A percentile compares a stretch with the other conserved stretches of the same genome.
Evolutionary conservation across 1,284 basidiomycete genomes (phyloP).

Genomic region (Sporisorium scitamineum): DNA sequence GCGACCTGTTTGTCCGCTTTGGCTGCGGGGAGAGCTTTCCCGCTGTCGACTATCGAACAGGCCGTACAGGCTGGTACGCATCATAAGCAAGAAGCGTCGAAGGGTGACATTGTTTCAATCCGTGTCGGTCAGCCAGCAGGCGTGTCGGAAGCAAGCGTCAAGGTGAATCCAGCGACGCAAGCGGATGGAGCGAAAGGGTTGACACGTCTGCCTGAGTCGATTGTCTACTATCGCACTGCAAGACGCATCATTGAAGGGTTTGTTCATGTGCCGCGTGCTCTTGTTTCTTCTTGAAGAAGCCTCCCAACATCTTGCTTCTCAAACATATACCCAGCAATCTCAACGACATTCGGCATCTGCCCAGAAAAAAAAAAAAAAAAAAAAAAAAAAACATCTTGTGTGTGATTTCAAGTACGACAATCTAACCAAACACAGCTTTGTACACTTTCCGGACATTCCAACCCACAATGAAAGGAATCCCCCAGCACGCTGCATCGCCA

Average conservation of each 20-base stretch:
- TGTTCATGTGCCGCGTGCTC: slow-evolving; percentile 33
- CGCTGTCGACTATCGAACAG: slow-evolving; percentile 43
- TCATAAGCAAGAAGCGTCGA: background rate
- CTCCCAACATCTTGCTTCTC: background rate
- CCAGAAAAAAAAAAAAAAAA: too few species aligned
- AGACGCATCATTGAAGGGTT: slow-evolving; percentile 58
- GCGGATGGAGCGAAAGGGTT: slow-evolving; percentile 4
- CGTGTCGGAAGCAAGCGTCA: slow-evolving; percentile 53
- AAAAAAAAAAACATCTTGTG: background rate
- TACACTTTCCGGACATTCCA: slow-evolving; percentile 24
- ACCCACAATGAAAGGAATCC: slow-evolving; percentile 18
- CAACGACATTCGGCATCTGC: background rate
- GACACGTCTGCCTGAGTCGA: slow-evolving; percentile 26
- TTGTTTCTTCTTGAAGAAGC: slow-evolving; percentile 1
- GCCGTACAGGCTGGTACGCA: slow-evolving; percentile 15
- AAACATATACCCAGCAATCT: background rate
- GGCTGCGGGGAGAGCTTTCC: slow-evolving; percentile 44
- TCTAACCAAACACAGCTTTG: slow-evolving; percentile 26
- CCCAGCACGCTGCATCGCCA: slow-evolving; percentile 54
- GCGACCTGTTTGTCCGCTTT: slow-evolving; percentile 64
- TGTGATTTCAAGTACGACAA: background rate
- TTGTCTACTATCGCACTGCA: slow-evolving; percentile 61
- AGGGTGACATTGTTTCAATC: slow-evolving; percentile 32
- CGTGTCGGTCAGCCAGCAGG: slow-evolving; percentile 67
- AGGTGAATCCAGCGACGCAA: slow-evolving; percentile 5